phyloP scores from a whole-genome alignment of 176 grass and related monocot species.

The Metroxylon sagu region DNA sequence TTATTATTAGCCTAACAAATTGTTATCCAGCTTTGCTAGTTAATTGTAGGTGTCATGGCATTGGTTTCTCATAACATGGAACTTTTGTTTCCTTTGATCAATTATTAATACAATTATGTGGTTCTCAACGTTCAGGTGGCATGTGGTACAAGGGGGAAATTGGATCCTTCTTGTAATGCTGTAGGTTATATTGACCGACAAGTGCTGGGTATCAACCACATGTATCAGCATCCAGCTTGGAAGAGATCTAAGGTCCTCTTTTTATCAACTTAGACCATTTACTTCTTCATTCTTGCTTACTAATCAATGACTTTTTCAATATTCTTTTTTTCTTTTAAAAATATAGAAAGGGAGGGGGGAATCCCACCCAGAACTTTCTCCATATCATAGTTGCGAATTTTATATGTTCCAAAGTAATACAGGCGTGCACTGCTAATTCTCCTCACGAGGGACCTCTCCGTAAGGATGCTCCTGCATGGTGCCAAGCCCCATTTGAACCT shows the following conservation, averaged over 20 bases:
- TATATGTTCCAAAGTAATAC: slow-evolving; percentile 3
- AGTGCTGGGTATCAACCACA: slow-evolving; percentile 75
- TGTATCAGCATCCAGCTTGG: slow-evolving; percentile 84
- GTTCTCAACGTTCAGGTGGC: slow-evolving; percentile 40
- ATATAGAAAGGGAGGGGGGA: too few relatives aligned
- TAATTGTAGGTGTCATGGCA: background rate
- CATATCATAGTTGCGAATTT: background rate
- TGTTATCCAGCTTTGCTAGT: background rate
- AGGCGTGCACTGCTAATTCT: slow-evolving; percentile 74
- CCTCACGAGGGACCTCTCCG: slow-evolving; percentile 69
- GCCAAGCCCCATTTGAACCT: slow-evolving; percentile 79
- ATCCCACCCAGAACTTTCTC: background rate
- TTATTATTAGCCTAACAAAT: too few relatives aligned
- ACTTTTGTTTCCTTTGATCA: too few relatives aligned
- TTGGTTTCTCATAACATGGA: too few relatives aligned
- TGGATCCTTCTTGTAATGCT: slow-evolving; percentile 83
- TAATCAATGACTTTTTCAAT: background rate
- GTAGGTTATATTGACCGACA: slow-evolving; percentile 72
- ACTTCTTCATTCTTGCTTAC: too few relatives aligned
- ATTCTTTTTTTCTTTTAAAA: background rate
- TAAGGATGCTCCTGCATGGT: slow-evolving; percentile 69
- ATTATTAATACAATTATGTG: background rate
- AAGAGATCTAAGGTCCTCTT: slow-evolving; percentile 59
- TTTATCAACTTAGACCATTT: background rate
- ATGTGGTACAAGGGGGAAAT: slow-evolving; percentile 71